Conservation (phyloP, 306 rosid species). For the Cicer arietinum region DNA sequence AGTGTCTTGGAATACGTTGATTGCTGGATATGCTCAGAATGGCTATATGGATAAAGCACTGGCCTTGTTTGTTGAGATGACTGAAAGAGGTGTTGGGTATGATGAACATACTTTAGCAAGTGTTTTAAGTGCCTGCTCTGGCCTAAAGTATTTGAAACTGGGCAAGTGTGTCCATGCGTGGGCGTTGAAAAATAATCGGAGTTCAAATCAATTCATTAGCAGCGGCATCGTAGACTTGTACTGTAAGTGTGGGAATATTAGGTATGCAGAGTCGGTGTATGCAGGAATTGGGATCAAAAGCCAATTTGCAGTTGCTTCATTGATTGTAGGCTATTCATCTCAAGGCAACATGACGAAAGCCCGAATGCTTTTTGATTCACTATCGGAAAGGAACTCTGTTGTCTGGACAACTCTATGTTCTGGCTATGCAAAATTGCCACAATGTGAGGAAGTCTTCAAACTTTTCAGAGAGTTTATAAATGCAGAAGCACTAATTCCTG, state of each 20-base stretch:
- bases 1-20: slow-evolving; percentile 83
- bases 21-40: slow-evolving; percentile 70
- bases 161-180: slow-evolving; percentile 73
- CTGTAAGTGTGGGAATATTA: slow-evolving; percentile 69
- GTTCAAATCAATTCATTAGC: slow-evolving; percentile 65
- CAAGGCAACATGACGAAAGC: slow-evolving; percentile 72
- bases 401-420: slow-evolving; percentile 78
- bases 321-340: slow-evolving; percentile 68
- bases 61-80: slow-evolving; percentile 61
- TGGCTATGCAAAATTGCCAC: slow-evolving; percentile 70
- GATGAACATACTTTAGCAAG: slow-evolving; percentile 73
- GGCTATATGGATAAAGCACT: slow-evolving; percentile 63
- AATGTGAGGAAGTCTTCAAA: slow-evolving; percentile 63
- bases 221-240: slow-evolving; percentile 77
- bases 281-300: slow-evolving; percentile 41
- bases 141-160: slow-evolving; percentile 53
- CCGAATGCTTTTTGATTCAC: slow-evolving; percentile 65
- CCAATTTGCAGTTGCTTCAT: slow-evolving; percentile 61
- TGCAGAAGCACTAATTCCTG: slow-evolving; percentile 52
- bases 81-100: slow-evolving; percentile 53
- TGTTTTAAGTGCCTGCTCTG: slow-evolving; percentile 73
- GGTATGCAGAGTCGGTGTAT: slow-evolving; percentile 65
- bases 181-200: slow-evolving; percentile 59
- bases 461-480: slow-evolving; percentile 58
- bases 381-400: slow-evolving; percentile 56